Conservation (phyloP, 1,284 basidiomycete genomes). For the Clitocybe nebularis region DNA sequence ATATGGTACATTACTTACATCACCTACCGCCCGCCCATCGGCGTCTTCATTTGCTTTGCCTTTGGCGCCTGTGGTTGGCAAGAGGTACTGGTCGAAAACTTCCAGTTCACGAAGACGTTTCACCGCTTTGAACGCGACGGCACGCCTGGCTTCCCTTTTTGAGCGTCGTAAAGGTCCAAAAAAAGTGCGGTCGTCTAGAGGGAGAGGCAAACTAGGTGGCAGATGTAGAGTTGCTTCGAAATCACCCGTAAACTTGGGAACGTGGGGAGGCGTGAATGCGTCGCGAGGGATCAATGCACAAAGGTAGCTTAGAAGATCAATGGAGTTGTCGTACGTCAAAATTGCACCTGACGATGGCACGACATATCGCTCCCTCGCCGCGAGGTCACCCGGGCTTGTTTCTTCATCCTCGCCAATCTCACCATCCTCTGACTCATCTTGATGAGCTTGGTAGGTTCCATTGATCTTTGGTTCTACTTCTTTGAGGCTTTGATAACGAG, state of each 20-base stretch:
- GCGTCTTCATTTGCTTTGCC: constrained; percentile 52
- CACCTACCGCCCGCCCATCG: constrained; percentile 40
- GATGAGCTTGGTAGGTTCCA: constrained; percentile 52
- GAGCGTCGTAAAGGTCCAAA: constrained; percentile 54
- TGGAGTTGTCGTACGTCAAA: constrained; percentile 71
- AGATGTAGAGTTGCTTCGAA: constrained; percentile 57
- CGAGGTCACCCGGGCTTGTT: constrained; percentile 47
- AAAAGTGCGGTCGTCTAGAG: constrained; percentile 47
- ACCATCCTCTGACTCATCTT: constrained; percentile 22
- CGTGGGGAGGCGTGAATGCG: constrained; percentile 53
- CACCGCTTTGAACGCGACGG: constrained; percentile 74
- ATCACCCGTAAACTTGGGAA: constrained; percentile 59
- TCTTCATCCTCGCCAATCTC: constrained; percentile 38
- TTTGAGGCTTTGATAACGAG: constrained; percentile 55
- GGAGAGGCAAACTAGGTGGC: constrained; percentile 66
- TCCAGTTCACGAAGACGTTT: constrained; percentile 62
- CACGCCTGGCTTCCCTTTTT: constrained; percentile 77
- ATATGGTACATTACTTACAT: constrained; percentile 42
- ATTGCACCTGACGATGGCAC: constrained; percentile 69
- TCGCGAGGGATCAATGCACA: constrained; percentile 76
- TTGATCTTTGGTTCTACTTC: constrained; percentile 62
- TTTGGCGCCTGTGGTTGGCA: constrained; percentile 51
- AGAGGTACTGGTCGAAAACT: constrained; percentile 75
- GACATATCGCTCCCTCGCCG: constrained; percentile 65
- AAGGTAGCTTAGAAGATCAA: constrained; percentile 64